phyloP scores from a whole-genome alignment of 257 asterid species.

The Cynanchum wilfordii region DNA sequence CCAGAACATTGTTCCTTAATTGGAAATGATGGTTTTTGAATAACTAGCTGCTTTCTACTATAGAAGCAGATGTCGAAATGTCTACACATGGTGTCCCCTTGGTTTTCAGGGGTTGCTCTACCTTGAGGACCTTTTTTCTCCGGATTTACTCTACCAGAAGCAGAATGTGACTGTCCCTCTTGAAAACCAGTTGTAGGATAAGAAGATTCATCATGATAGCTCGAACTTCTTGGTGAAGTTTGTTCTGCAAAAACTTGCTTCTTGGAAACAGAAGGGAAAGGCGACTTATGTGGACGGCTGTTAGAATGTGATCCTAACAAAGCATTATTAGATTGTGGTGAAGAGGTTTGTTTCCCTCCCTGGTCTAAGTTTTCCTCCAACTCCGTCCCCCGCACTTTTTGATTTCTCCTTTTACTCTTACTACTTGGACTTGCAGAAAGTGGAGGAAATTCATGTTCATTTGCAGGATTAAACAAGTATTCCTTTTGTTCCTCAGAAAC shows the following conservation, averaged over 20 bases:
- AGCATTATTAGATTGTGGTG: background rate
- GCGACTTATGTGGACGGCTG: background rate
- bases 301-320: conserved; percentile 9
- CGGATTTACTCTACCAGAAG: conserved; percentile 9
- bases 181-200: conserved; percentile 24
- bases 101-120: conserved; percentile 4
- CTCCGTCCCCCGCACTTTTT: conserved; percentile 25
- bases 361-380: conserved; percentile 13
- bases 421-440: conserved; percentile 14
- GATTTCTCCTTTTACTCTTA: conserved; percentile 24
- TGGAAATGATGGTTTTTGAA: background rate
- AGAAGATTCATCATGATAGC: conserved; percentile 6
- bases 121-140: conserved; percentile 8
- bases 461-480: conserved; percentile 2
- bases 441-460: conserved; percentile 25
- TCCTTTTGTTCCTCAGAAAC: background rate
- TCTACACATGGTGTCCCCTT: background rate
- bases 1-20: no score
- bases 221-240: background rate
- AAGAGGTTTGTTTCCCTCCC: background rate
- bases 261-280: conserved; percentile 21
- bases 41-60: conserved; percentile 8
- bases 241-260: background rate
- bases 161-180: conserved; percentile 15
- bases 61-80: conserved; percentile 52